Evolutionary conservation across 2,329 filamentous ascomycete species (phyloP), one percentile per base, ranked within the genome.

Genomic region (Phaeomoniella chlamydospora): DNA sequence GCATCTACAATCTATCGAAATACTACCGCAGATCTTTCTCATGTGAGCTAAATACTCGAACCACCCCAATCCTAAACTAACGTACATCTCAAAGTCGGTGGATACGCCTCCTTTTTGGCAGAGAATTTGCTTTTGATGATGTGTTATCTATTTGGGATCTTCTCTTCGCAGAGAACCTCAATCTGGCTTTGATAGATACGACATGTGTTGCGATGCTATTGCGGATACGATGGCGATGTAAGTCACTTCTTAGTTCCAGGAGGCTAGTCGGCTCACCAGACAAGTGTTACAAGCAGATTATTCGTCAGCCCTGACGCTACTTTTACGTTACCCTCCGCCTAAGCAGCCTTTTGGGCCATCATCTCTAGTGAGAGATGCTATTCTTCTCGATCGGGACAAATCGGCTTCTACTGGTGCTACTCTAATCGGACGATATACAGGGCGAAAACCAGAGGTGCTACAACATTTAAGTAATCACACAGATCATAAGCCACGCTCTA

Each of bases 121-220:
- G 90, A 45, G 90, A 98, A 54, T 96, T 94, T 47, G 75, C 84
- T 0, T 92, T 96, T 41, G 75, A 87, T 37, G 76, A 93, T 42
- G 70, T 87, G 29, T 70, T 98, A 26, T 64, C 74, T 15, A 70
- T 98, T 38, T 98, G 90, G 90, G 90, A 98, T 58, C 72, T 78
- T 5, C 66, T 98, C 1, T 92, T 98, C 53, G 82, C 87, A 2
- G 75, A 92, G 49, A 87, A 94, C 48, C 71, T 88, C 5, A 70
- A 72, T 1, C 60, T 94, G 17, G 75, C 86, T 34, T 63, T 96
- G 18, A 75, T 96, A 45, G 85, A 96, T 50, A 68, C 90, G 37
- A 77, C 94, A n/a, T 94, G 87, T 46, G 76, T 94, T 35, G 79
- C 86, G 4, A 96, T 98, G 87, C 65, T 98, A 15, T 65, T 98